These are phyloP conservation scores for Tuber microsphaerosporum DNA, from an alignment of 495 filamentous ascomycete species.

Conservation along the genomic window DNA sequence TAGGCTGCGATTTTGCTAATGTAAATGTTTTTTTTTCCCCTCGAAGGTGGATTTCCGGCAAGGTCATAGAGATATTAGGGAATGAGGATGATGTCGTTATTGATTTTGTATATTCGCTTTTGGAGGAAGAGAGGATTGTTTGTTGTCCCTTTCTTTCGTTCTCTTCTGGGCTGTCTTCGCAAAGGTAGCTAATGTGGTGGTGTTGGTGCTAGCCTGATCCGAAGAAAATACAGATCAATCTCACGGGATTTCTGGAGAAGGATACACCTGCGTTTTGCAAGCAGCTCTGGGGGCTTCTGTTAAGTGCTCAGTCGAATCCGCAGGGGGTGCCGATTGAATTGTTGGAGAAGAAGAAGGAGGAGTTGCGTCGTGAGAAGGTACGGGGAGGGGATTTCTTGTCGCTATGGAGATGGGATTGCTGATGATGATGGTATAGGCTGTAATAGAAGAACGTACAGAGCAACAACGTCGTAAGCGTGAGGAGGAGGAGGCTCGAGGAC, in stretches of 20 bases:
- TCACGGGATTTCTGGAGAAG: conserved; percentile 92
- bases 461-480: conserved; percentile 53
- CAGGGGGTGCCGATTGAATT: conserved; percentile 92
- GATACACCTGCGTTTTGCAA: conserved; percentile 87
- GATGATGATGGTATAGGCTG: conserved; percentile 52
- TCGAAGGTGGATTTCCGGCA: conserved; percentile 79
- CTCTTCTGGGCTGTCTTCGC: conserved; percentile 6
- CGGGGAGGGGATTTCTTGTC: conserved; percentile 1
- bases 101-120: conserved; percentile 80
- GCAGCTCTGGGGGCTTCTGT: conserved; percentile 80
- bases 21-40: background rate
- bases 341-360: conserved; percentile 88
- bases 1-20: background rate
- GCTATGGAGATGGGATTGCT: conserved; percentile 25
- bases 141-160: conserved; percentile 41
- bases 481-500: conserved; percentile 53
- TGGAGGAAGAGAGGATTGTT: conserved; percentile 75
- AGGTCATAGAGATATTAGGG: conserved; percentile 76
- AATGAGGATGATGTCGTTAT: conserved; percentile 93
- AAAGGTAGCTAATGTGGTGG: conserved; percentile 5
- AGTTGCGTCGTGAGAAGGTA: conserved; percentile 90
- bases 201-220: conserved; percentile 68
- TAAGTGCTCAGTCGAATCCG: conserved; percentile 80
- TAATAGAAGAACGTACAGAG: conserved; percentile 71
- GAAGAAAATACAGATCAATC: conserved; percentile 83